Evolutionary conservation across 768 basidiomycete species (phyloP).

Genomic region (Mycena filopes): DNA sequence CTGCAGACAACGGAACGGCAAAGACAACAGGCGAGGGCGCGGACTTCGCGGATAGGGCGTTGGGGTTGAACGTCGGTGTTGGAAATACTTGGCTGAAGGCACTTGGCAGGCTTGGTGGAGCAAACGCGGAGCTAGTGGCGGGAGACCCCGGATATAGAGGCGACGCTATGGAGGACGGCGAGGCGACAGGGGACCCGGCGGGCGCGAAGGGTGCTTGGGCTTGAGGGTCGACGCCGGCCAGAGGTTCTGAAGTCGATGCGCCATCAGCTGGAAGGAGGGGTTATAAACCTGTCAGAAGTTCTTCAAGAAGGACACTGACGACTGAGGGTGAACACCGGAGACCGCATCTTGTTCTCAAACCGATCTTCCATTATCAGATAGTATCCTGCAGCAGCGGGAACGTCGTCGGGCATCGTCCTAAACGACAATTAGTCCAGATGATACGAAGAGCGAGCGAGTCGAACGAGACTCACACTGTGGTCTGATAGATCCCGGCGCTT

Average conservation of each 20-base stretch:
- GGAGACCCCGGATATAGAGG: slow-evolving; percentile 14
- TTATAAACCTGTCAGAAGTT: background rate
- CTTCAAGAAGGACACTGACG: slow-evolving; percentile 1
- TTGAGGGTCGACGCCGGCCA: slow-evolving; percentile 21
- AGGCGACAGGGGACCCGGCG: background rate
- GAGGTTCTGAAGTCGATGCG: slow-evolving; percentile 7
- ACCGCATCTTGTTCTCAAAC: slow-evolving; percentile 14
- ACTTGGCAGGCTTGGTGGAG: background rate
- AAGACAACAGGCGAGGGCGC: slow-evolving; percentile 43
- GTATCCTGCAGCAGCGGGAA: slow-evolving; percentile 9
- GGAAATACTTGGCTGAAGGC: slow-evolving; percentile 3
- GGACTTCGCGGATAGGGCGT: slow-evolving; percentile 37
- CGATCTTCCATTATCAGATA: slow-evolving; percentile 19
- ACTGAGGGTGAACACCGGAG: slow-evolving; percentile 26
- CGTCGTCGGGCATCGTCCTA: slow-evolving; percentile 20
- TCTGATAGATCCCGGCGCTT: slow-evolving; percentile 21
- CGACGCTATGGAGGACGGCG: background rate
- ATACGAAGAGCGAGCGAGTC: too few species aligned
- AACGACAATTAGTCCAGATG: background rate
- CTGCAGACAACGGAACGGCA: slow-evolving; percentile 47
- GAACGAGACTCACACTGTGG: slow-evolving; percentile 8
- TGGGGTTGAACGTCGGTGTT: slow-evolving; percentile 22
- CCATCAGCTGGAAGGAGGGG: slow-evolving; percentile 13
- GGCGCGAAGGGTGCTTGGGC: slow-evolving; percentile 27
- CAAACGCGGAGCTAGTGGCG: background rate